Percentiles rank a stretch among this genome's conserved stretches.
Conservation (phyloP, 495 filamentous ascomycete genomes). For the Podospora pseudocomata region DNA sequence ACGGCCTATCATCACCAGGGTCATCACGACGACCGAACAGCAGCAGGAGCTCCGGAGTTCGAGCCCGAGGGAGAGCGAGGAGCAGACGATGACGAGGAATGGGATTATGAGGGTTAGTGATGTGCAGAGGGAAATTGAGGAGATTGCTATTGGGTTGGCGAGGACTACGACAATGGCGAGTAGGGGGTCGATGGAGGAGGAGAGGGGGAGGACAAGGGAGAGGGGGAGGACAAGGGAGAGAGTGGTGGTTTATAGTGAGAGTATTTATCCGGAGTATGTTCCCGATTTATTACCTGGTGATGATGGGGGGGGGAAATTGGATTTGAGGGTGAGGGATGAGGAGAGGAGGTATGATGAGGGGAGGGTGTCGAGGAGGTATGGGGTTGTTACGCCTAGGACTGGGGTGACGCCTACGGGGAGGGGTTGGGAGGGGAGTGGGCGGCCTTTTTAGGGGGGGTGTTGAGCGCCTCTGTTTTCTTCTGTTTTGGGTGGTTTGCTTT, state of each 20-base stretch:
- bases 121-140: slow-evolving; percentile 36
- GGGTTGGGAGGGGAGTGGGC: slow-evolving; percentile 18
- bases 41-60: slow-evolving; percentile 37
- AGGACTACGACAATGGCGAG: slow-evolving; percentile 21
- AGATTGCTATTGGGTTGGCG: slow-evolving; percentile 26
- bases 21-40: slow-evolving; percentile 27
- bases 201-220: slow-evolving; percentile 18
- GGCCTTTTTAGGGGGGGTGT: slow-evolving; percentile 12
- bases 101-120: slow-evolving; percentile 43
- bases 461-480: neutral
- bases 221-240: slow-evolving; percentile 15
- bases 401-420: slow-evolving; percentile 17
- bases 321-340: slow-evolving; percentile 8
- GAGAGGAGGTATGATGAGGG: slow-evolving; percentile 12
- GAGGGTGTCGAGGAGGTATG: slow-evolving; percentile 18
- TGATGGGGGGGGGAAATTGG: neutral
- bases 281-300: neutral
- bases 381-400: slow-evolving; percentile 15
- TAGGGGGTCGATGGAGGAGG: slow-evolving; percentile 18
- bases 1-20: slow-evolving; percentile 27
- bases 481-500: neutral
- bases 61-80: slow-evolving; percentile 39
- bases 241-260: slow-evolving; percentile 29
- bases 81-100: slow-evolving; percentile 44
- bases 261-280: slow-evolving; percentile 27